These are phyloP conservation scores for Rauvolfia tetraphylla DNA, from an alignment of 257 asterid genomes.

Conservation along the genomic window DNA sequence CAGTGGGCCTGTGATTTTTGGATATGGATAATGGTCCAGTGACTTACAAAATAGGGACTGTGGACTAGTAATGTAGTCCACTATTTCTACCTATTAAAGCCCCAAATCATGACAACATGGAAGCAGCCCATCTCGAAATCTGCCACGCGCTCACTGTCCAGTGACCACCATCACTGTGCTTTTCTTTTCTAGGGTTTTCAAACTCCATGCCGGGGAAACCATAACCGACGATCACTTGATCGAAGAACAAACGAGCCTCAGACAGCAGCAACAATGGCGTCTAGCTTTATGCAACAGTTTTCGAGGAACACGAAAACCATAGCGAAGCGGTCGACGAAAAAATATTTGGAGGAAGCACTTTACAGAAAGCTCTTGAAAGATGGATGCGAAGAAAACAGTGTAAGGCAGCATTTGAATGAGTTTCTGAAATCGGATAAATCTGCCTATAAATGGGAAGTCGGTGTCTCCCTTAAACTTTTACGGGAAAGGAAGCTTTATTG, in stretches of 20 bases:
- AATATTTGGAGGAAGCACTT: conserved; percentile 75
- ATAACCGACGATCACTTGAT: not conserved
- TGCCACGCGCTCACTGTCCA: not conserved
- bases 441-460: conserved; percentile 94
- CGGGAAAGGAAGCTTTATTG: conserved; percentile 70
- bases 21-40: not conserved
- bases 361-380: conserved; percentile 68
- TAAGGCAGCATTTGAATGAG: conserved; percentile 55
- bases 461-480: conserved; percentile 60
- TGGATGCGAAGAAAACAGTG: conserved; percentile 62
- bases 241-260: not conserved
- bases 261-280: conserved; percentile 43
- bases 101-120: not conserved
- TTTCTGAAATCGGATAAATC: conserved; percentile 63
- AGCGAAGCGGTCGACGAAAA: conserved; percentile 60
- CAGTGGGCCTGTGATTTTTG: not conserved
- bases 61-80: not conserved
- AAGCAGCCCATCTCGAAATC: not conserved
- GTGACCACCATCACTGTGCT: not conserved
- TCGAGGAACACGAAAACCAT: conserved; percentile 51
- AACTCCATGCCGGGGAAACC: not conserved
- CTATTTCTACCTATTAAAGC: not conserved
- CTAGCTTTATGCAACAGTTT: conserved; percentile 69
- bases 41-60: not conserved
- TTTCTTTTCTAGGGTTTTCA: not conserved